phyloP scores from a whole-genome alignment of 2,329 filamentous ascomycete genomes.

The Shiraia bambusicola region DNA sequence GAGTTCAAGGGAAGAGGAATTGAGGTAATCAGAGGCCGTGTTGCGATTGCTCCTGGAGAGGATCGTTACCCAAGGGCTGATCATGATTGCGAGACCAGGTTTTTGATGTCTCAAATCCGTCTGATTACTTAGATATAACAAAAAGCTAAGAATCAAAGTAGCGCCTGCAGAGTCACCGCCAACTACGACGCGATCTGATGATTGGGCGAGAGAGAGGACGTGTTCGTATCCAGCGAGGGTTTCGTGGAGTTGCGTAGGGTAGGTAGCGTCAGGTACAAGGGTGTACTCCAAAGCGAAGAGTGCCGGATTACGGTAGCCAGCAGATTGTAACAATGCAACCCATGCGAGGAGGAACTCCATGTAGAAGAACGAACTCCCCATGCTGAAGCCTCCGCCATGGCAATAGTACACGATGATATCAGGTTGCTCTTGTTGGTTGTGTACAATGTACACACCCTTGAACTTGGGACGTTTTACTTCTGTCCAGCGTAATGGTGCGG shows the following conservation, averaged over 20 bases:
- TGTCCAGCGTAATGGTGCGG: conserved; percentile 64
- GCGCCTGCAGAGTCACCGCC: conserved; percentile 80
- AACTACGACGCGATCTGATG: conserved; percentile 66
- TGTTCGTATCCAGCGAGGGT: conserved; percentile 70
- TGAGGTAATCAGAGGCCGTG: conserved; percentile 74
- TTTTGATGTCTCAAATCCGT: conserved; percentile 46
- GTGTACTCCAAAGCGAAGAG: conserved; percentile 81
- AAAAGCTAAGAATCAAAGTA: conserved; percentile 69
- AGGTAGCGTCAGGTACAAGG: conserved; percentile 71
- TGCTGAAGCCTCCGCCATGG: conserved; percentile 80
- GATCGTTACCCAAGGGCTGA: conserved; percentile 80
- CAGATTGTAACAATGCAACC: conserved; percentile 63
- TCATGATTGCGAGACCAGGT: conserved; percentile 67
- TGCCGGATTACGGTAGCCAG: conserved; percentile 72
- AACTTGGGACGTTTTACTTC: conserved; percentile 59
- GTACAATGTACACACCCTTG: conserved; percentile 69
- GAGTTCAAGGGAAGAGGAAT: conserved; percentile 63
- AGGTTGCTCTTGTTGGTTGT: conserved; percentile 61
- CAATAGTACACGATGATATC: conserved; percentile 82
- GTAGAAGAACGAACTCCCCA: conserved; percentile 83
- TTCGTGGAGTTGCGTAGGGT: conserved; percentile 73
- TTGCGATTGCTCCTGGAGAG: conserved; percentile 67
- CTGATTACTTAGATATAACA: conserved; percentile 65
- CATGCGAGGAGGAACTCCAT: conserved; percentile 75
- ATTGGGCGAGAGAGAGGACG: conserved; percentile 59